Evolutionary conservation across 2,329 filamentous ascomycete genomes (phyloP).

Genomic region (Colletotrichum spinosum): DNA sequence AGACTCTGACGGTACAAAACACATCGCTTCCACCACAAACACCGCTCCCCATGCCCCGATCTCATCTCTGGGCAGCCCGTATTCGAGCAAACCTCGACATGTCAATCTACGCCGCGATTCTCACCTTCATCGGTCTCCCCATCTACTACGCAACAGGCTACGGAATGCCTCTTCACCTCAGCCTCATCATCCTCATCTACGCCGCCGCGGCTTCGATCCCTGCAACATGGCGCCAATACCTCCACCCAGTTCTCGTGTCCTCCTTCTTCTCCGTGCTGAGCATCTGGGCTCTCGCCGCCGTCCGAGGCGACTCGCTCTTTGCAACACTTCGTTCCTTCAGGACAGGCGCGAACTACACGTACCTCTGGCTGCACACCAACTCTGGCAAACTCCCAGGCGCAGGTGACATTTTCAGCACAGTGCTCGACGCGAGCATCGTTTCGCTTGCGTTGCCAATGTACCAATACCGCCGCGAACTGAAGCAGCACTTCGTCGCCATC

Average conservation of each 20-base stretch:
- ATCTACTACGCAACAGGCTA: slow-evolving; percentile 66
- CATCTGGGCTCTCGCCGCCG: slow-evolving; percentile 64
- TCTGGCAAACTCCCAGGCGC: slow-evolving; percentile 58
- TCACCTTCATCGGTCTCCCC: slow-evolving; percentile 65
- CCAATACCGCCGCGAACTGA: slow-evolving; percentile 67
- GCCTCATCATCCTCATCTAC: slow-evolving; percentile 64
- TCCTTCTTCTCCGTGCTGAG: slow-evolving; percentile 64
- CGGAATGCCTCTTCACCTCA: slow-evolving; percentile 60
- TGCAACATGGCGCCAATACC: slow-evolving; percentile 58
- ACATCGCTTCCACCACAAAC: slow-evolving; percentile 49
- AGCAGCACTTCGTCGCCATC: slow-evolving; percentile 64
- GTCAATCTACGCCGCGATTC: slow-evolving; percentile 56
- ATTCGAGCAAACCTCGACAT: slow-evolving; percentile 59
- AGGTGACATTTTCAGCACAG: slow-evolving; percentile 65
- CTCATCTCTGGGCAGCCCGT: slow-evolving; percentile 62
- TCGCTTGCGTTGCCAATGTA: slow-evolving; percentile 71
- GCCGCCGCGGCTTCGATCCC: slow-evolving; percentile 62
- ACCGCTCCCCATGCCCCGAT: slow-evolving; percentile 56
- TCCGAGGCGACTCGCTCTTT: slow-evolving; percentile 53
- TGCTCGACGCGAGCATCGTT: slow-evolving; percentile 69
- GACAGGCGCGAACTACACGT: slow-evolving; percentile 64
- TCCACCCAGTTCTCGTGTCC: slow-evolving; percentile 70
- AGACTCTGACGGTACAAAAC: background rate
- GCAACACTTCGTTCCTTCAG: slow-evolving; percentile 60
- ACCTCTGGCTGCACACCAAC: slow-evolving; percentile 57